A percentile compares a stretch with the other conserved stretches of the same genome.
Conservation (phyloP, 768 basidiomycete genomes). For the Botryobasidium botryosum region DNA sequence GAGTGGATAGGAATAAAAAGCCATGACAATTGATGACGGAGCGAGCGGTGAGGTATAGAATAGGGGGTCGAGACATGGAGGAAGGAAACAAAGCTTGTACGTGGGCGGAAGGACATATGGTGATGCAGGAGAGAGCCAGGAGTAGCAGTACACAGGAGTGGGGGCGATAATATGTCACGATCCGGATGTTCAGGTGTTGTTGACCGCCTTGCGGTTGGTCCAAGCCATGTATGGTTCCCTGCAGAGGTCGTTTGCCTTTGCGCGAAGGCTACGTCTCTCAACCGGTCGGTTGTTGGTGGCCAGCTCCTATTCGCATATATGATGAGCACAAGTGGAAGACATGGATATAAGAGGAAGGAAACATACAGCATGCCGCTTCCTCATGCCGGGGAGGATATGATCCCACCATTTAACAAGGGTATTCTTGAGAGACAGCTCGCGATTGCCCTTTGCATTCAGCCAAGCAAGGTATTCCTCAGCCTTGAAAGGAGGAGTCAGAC, state of each 20-base stretch:
- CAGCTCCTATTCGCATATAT: slow-evolving; percentile 1
- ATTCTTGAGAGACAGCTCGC: slow-evolving; percentile 69
- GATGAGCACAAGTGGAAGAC: background rate
- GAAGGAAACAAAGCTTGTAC: too few relatives aligned
- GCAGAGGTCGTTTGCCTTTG: slow-evolving; percentile 38
- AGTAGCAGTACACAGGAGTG: too few relatives aligned
- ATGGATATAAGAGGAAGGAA: background rate
- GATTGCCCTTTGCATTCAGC: slow-evolving; percentile 82
- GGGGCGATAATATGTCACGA: too few relatives aligned
- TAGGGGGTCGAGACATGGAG: too few relatives aligned
- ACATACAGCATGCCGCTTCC: slow-evolving; percentile 58
- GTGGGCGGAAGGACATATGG: too few relatives aligned
- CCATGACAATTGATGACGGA: too few relatives aligned
- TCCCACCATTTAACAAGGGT: slow-evolving; percentile 68
- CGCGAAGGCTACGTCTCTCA: slow-evolving; percentile 15
- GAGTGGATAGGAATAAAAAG: too few relatives aligned
- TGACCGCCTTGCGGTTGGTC: slow-evolving; percentile 54
- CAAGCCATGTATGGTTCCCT: slow-evolving; percentile 81
- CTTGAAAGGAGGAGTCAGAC: slow-evolving; percentile 26
- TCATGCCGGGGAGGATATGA: slow-evolving; percentile 64
- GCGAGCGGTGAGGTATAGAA: too few relatives aligned
- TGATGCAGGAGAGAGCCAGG: too few relatives aligned
- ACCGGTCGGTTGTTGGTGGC: background rate
- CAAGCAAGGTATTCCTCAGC: slow-evolving; percentile 70
- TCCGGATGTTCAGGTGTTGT: too few relatives aligned